phyloP scores from a whole-genome alignment of 768 basidiomycete species.

The Pulveroboletus sp. region DNA sequence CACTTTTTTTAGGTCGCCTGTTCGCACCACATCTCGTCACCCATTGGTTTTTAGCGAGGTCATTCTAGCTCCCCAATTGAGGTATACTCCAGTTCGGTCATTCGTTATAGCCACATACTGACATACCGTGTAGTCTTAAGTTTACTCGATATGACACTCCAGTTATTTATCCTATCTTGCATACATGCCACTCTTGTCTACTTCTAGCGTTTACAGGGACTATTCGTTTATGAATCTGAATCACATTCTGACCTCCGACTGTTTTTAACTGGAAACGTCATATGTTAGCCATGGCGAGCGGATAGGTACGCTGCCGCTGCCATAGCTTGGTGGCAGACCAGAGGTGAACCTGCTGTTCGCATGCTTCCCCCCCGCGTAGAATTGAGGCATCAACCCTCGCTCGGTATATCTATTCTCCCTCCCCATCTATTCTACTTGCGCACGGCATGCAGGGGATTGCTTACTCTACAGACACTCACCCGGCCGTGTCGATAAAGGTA shows the following conservation, averaged over 20 bases:
- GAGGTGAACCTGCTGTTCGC: not conserved
- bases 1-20: too few species aligned
- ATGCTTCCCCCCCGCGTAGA: not conserved
- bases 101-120: too few species aligned
- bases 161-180: not conserved
- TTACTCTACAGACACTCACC: not conserved
- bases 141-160: too few species aligned
- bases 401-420: not conserved
- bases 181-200: not conserved
- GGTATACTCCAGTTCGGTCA: too few species aligned
- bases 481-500: not conserved
- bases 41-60: too few species aligned
- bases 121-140: too few species aligned
- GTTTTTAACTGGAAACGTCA: not conserved
- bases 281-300: not conserved
- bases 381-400: not conserved
- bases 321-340: not conserved
- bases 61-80: too few species aligned
- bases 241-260: not conserved
- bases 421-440: not conserved
- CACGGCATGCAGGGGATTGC: too few species aligned
- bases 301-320: not conserved
- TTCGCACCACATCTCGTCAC: too few species aligned
- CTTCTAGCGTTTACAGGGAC: not conserved
- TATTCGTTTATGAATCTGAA: not conserved